Conservation (phyloP, 1,139 yeast species). For the Blastobotrys aristatus region DNA sequence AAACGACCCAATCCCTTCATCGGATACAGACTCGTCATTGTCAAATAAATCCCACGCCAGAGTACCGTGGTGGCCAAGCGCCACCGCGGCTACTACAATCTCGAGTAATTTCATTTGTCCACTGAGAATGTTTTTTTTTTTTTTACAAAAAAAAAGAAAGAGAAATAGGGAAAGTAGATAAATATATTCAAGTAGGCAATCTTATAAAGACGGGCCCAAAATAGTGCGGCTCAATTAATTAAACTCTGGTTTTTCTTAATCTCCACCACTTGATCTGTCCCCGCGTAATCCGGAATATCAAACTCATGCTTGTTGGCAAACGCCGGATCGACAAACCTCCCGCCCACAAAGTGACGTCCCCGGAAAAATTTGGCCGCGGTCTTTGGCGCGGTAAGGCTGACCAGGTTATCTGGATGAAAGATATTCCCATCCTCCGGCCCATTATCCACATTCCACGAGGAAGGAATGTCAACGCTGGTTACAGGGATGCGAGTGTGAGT, state of each 20-base stretch:
- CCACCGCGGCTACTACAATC: too few relatives aligned
- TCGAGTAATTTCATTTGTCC: too few relatives aligned
- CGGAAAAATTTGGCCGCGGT: slow-evolving; percentile 61
- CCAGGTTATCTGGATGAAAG: slow-evolving; percentile 56
- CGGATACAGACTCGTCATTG: too few relatives aligned
- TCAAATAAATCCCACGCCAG: too few relatives aligned
- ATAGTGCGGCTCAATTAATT: too few relatives aligned
- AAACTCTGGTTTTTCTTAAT: slow-evolving; percentile 10
- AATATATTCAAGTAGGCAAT: too few relatives aligned
- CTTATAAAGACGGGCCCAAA: too few relatives aligned
- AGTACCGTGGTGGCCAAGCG: too few relatives aligned
- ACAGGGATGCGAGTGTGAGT: slow-evolving; percentile 46
- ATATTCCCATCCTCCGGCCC: slow-evolving; percentile 54
- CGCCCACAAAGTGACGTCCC: slow-evolving; percentile 75
- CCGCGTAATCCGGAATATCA: slow-evolving; percentile 51
- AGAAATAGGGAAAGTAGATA: too few relatives aligned
- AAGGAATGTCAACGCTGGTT: slow-evolving; percentile 84
- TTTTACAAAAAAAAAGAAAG: too few relatives aligned
- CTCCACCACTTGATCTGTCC: slow-evolving; percentile 46
- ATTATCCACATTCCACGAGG: slow-evolving; percentile 93
- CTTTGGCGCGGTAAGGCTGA: slow-evolving; percentile 91
- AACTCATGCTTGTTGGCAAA: slow-evolving; percentile 73
- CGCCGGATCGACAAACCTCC: slow-evolving; percentile 64
- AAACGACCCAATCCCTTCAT: not conserved
- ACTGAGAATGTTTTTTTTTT: too few relatives aligned